These are phyloP conservation scores for Hymenoscyphus repandus DNA, from an alignment of 2,329 filamentous ascomycete species.

Conservation along the genomic window DNA sequence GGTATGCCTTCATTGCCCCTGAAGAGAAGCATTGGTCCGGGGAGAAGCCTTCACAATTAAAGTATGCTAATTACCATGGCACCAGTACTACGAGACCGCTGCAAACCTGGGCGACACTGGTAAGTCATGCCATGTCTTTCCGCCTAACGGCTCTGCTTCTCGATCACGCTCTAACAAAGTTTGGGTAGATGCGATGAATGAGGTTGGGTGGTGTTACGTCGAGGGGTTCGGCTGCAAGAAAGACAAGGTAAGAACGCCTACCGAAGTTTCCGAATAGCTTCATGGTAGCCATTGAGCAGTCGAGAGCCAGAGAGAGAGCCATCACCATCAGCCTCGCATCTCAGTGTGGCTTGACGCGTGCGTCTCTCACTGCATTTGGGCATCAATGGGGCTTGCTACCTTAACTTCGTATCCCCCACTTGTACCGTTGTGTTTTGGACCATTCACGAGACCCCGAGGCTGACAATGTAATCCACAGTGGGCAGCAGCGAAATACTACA, in stretches of 20 bases:
- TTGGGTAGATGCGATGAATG: slow-evolving; percentile 83
- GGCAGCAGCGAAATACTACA: slow-evolving; percentile 82
- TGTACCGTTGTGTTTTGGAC: slow-evolving; percentile 12
- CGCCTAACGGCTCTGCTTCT: slow-evolving; percentile 4
- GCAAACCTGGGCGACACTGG: slow-evolving; percentile 90
- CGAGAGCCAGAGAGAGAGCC: no score
- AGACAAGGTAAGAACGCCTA: slow-evolving; percentile 74
- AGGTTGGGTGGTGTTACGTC: slow-evolving; percentile 90
- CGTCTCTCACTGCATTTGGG: slow-evolving; percentile 36
- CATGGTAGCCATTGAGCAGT: slow-evolving; percentile 5
- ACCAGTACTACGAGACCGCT: slow-evolving; percentile 93
- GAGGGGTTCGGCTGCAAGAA: slow-evolving; percentile 98
- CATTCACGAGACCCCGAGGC: slow-evolving; percentile 39
- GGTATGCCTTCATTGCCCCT: slow-evolving; percentile 37
- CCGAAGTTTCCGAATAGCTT: slow-evolving; percentile 25
- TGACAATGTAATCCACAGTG: slow-evolving; percentile 50
- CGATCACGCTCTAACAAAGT: slow-evolving; percentile 21
- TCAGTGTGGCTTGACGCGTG: slow-evolving; percentile 27
- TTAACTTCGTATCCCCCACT: slow-evolving; percentile 15
- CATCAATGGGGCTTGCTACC: slow-evolving; percentile 35
- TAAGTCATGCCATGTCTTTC: slow-evolving; percentile 33
- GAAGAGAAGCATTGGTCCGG: slow-evolving; percentile 18
- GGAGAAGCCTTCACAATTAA: slow-evolving; percentile 17
- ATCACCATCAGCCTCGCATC: slow-evolving; percentile 20
- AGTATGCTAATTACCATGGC: slow-evolving; percentile 26